phyloP scores from a whole-genome alignment of 2,329 filamentous ascomycete genomes.

The Verticillium isaacii region DNA sequence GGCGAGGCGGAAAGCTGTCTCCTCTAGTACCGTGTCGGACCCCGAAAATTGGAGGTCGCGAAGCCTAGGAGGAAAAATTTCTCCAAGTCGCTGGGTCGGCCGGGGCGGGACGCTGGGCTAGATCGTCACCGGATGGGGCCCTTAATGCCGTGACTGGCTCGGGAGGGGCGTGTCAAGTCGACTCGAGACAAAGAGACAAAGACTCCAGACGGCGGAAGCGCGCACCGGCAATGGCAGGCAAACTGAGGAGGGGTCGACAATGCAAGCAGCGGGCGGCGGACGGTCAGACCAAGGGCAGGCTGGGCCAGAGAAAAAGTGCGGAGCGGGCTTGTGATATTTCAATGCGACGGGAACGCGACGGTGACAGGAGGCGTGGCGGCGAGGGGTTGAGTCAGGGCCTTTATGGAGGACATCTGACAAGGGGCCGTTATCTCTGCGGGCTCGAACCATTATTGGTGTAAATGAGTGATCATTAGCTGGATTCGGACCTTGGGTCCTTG shows the following conservation, averaged over 20 bases:
- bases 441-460: slow-evolving; percentile 11
- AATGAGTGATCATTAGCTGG: slow-evolving; percentile 12
- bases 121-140: not conserved
- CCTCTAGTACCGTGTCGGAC: not conserved
- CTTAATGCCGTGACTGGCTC: not conserved
- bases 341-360: not conserved
- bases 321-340: not conserved
- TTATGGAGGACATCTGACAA: not conserved
- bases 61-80: not conserved
- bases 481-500: slow-evolving; percentile 1
- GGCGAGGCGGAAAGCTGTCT: not conserved
- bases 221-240: not conserved
- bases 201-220: not conserved
- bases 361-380: not conserved
- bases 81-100: not conserved
- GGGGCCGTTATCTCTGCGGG: not conserved
- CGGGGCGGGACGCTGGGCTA: not conserved
- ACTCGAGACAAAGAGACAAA: not conserved
- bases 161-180: not conserved
- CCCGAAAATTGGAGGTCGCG: not conserved
- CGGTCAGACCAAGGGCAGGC: not conserved
- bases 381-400: not conserved
- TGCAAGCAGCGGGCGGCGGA: not conserved
- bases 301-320: not conserved
- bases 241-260: not conserved